These are phyloP conservation scores for Cyathus striatus DNA, from an alignment of 768 basidiomycete species.

Conservation along the genomic window DNA sequence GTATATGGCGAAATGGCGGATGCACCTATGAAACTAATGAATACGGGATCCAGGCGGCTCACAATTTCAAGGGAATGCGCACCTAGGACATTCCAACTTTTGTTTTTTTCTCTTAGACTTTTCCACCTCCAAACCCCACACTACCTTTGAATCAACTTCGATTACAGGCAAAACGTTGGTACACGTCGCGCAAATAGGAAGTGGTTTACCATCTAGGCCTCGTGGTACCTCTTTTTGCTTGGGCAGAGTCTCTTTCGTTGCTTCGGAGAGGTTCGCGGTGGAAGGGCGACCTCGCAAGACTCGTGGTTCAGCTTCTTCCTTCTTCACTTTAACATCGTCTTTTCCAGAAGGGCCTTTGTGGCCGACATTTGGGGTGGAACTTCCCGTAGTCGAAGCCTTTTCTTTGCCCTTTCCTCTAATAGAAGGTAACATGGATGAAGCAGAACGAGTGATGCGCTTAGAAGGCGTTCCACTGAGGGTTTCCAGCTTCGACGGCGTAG, in stretches of 20 bases:
- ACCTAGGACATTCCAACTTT: slow-evolving; percentile 76
- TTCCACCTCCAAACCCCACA: slow-evolving; percentile 64
- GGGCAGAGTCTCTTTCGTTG: slow-evolving; percentile 25
- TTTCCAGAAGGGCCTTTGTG: slow-evolving; percentile 19
- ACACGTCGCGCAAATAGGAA: slow-evolving; percentile 73
- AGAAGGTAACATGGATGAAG: slow-evolving; percentile 17
- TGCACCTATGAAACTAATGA: slow-evolving; percentile 45
- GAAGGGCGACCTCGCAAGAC: slow-evolving; percentile 46
- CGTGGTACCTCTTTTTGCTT: slow-evolving; percentile 38
- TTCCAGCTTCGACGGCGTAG: too few species aligned
- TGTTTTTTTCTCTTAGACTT: slow-evolving; percentile 52
- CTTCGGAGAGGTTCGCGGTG: slow-evolving; percentile 26
- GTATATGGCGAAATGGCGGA: slow-evolving; percentile 80
- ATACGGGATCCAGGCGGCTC: neutral
- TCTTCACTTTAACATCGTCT: slow-evolving; percentile 35
- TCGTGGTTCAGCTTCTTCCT: slow-evolving; percentile 47
- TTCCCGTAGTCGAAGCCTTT: slow-evolving; percentile 18
- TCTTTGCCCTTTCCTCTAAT: slow-evolving; percentile 31
- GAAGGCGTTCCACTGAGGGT: too few species aligned
- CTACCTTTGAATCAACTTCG: slow-evolving; percentile 66
- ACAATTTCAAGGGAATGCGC: slow-evolving; percentile 16
- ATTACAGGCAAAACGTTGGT: slow-evolving; percentile 70
- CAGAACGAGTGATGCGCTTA: slow-evolving; percentile 28
- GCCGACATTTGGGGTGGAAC: slow-evolving; percentile 20
- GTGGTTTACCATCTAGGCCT: slow-evolving; percentile 60